A percentile compares a stretch with the other conserved stretches of the same genome.
Conservation (phyloP, 1,284 basidiomycete genomes). For the Trichosporon faecale region DNA sequence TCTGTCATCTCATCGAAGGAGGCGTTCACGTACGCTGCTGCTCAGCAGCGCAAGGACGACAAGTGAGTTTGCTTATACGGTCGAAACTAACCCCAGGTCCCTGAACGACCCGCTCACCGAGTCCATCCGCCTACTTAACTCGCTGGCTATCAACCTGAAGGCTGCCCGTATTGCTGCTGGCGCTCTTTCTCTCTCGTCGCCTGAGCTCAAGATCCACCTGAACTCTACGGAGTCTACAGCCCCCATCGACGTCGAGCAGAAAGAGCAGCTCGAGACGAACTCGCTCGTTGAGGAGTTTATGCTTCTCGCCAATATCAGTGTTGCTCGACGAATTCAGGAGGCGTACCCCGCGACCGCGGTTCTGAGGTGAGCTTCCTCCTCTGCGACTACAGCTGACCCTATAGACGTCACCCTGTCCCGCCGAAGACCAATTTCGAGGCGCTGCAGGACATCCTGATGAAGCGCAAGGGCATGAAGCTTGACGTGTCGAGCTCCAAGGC, state of each 20-base stretch:
- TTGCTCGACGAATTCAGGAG: slow-evolving; percentile 87
- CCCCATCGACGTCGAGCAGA: slow-evolving; percentile 97
- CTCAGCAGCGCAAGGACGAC: slow-evolving; percentile 91
- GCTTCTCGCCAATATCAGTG: slow-evolving; percentile 94
- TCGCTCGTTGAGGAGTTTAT: slow-evolving; percentile 98
- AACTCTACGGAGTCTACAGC: slow-evolving; percentile 89
- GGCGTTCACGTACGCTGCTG: slow-evolving; percentile 96
- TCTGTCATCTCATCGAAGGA: slow-evolving; percentile 95
- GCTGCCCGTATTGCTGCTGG: slow-evolving; percentile 86
- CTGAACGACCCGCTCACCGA: slow-evolving; percentile 78
- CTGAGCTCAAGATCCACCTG: slow-evolving; percentile 95
- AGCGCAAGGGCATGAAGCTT: slow-evolving; percentile 77
- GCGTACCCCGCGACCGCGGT: slow-evolving; percentile 95
- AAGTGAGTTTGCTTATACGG: slow-evolving; percentile 58
- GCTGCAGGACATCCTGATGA: slow-evolving; percentile 85
- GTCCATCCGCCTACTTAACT: slow-evolving; percentile 85
- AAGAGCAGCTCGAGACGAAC: slow-evolving; percentile 89
- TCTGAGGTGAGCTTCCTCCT: slow-evolving; percentile 60
- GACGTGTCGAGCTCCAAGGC: slow-evolving; percentile 90
- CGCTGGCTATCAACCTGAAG: slow-evolving; percentile 81
- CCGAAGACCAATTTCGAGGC: slow-evolving; percentile 94
- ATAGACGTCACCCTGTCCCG: slow-evolving; percentile 86
- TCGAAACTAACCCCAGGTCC: slow-evolving; percentile 55
- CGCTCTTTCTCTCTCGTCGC: slow-evolving; percentile 93
- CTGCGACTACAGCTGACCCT: neutral